These are phyloP conservation scores for Macaranga tanarius DNA, from an alignment of 441 rosid genomes.

Conservation along the genomic window DNA sequence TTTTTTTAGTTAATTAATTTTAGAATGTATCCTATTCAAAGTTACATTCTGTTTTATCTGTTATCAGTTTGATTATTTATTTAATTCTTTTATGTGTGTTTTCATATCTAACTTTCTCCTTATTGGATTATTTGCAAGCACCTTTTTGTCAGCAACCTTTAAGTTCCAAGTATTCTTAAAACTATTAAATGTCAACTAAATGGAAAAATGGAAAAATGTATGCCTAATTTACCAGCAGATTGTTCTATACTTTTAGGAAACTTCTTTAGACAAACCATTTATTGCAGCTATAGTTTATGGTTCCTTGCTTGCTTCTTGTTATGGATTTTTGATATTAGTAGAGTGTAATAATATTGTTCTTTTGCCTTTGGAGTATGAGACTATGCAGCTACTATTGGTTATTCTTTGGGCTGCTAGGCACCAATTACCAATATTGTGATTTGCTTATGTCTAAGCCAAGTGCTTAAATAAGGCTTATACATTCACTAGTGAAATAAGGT, in stretches of 20 bases:
- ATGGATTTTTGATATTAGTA: slow-evolving; percentile 20
- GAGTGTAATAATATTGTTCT: neutral
- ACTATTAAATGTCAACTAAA: slow-evolving; percentile 39
- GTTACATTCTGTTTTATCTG: too few relatives aligned
- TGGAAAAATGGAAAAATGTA: slow-evolving; percentile 19
- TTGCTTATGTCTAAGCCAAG: neutral
- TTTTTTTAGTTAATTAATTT: too few relatives aligned
- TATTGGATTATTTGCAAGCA: slow-evolving; percentile 43
- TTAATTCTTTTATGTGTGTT: too few relatives aligned
- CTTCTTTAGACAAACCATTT: slow-evolving; percentile 21
- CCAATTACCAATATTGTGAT: neutral
- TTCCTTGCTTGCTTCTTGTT: slow-evolving; percentile 4
- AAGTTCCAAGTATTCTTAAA: slow-evolving; percentile 71
- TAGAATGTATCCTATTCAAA: too few relatives aligned
- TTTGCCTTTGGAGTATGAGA: too few relatives aligned
- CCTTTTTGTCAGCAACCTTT: slow-evolving; percentile 85
- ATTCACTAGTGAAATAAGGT: slow-evolving; percentile 10
- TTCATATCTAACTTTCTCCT: neutral
- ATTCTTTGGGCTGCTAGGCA: slow-evolving; percentile 16
- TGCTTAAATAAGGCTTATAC: neutral
- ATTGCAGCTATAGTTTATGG: slow-evolving; percentile 22
- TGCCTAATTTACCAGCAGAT: slow-evolving; percentile 22
- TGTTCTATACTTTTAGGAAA: slow-evolving; percentile 28
- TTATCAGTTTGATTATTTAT: too few relatives aligned
- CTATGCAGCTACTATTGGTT: neutral